Evolutionary conservation across 805 yeast genomes (phyloP), one percentile per base, ranked within the genome.

Genomic region (Monosporozyma yasuniensis): DNA sequence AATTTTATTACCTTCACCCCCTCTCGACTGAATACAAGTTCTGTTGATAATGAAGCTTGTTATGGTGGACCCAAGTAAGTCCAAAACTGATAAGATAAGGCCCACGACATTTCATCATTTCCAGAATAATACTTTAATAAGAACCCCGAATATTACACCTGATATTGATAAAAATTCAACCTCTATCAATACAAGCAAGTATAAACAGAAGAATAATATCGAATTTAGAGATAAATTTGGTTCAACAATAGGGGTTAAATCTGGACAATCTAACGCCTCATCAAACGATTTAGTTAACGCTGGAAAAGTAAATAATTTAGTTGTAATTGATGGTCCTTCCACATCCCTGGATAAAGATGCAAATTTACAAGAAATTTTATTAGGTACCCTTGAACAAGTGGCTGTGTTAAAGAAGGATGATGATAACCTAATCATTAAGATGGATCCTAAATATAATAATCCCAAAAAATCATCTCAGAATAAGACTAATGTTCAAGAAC

Each of bases 1-100:
- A 32, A 12, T 12, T 32, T 5, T n/a, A n/a, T 4, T 4, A 12
- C 11, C 14, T 32, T 11, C 16, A n/a, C 35, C 35, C 35, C 16
- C 14, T 16, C n/a, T 12, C 14, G 14, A 5, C 5, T 32, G 14
- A 12, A 32, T 12, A 32, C 35, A 12, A 32, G 16, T 4, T 37
- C 22, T 16, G 11, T 47, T 38, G 42, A 47, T 47, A 38, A 52
- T 52, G 55, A 52, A 48, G 28, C 45, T 52, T 8, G 55, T 52
- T 4, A 52, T 52, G 53, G 55, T 52, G 4, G 53, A 52, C 30
- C 55, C 55, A 12, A 50, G 52, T 18, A 52, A 52, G 37, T 46
- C 53, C 10, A 48, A 46, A 18, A 39, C 47, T 16, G 43, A 32
- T 32, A 52, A 52, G 28, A 48, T 52, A 18, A 37, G 54, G 32